Base-by-base conservation (phyloP, 345 rosid species). In the Luvunga scandens region DNA sequence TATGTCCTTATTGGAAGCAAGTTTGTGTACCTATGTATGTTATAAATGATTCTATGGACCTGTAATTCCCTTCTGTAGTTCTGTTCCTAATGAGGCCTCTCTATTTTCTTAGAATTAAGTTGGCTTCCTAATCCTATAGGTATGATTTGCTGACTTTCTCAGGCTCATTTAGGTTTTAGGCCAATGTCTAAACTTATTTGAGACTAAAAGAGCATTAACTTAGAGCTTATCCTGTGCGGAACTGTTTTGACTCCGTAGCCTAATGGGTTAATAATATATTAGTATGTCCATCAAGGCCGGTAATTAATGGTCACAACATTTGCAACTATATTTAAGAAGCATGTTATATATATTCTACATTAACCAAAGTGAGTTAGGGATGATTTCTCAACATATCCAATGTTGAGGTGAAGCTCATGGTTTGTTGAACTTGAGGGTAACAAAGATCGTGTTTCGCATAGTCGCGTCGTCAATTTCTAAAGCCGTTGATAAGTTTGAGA, bases 161-260 rank as follows among this genome's bases (percentile, higher is more conserved):
- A 16, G 68, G 55, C 56, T 19, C n/a, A 24, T 67, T 68, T 79
- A 36, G 34, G 9, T 80, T 57, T 55, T 74, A 70, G 64, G 72
- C n/a, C 34, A n/a, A 12, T 24, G 34, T 45, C 57, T 24, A 25
- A 30, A 9, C 31, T 5, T 21, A 42, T 39, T 19, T 65, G 42
- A 65, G 24, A 64, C 2, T 62, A 18, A 21, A 9, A 67, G 55
- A 24, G 72, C 72, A 22, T 68, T 39, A 13, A 25, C 13, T 12
- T 39, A 14, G 36, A 36, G 50, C 28, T 42, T 39, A 68, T 27
- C 45, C 19, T 24, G 22, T 39, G 56, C 55, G 4, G 1, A 24
- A 69, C 55, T 39, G 30, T 38, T 39, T 45, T 0, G 53, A n/a
- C 9, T 19, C 39, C 1, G 14, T 7, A 33, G 42, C 69, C 19